phyloP scores from a whole-genome alignment of 352 stramenopile genomes.

The Phytopythium aichiense region DNA sequence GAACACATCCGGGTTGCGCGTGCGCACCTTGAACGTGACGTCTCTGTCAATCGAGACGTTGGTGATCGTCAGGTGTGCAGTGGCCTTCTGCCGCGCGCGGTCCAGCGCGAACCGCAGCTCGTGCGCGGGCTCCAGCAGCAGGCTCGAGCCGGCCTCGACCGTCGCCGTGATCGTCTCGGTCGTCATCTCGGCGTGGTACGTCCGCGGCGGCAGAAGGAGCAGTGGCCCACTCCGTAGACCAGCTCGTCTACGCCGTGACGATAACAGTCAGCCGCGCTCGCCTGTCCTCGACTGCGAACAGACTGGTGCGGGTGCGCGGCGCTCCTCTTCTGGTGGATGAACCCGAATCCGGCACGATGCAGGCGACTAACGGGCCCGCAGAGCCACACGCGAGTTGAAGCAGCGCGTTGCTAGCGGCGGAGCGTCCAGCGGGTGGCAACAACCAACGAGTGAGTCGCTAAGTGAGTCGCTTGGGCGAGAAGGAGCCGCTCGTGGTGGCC shows the following conservation, averaged over 20 bases:
- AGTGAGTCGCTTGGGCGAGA: not conserved
- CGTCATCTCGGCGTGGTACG: not conserved
- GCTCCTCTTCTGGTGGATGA: not conserved
- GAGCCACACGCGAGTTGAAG: not conserved
- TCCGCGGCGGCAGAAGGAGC: not conserved
- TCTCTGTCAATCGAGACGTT: constrained; percentile 62
- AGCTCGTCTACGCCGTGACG: not conserved
- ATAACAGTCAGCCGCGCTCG: not conserved
- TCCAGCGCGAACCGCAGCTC: constrained; percentile 42
- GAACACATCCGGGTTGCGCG: constrained; percentile 73
- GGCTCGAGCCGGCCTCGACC: constrained; percentile 63
- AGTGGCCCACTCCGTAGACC: not conserved
- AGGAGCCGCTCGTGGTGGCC: not conserved
- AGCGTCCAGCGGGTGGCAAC: not conserved
- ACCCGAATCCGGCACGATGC: not conserved
- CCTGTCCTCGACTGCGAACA: not conserved
- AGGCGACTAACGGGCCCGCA: not conserved
- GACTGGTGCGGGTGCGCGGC: not conserved
- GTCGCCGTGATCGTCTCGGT: constrained; percentile 62
- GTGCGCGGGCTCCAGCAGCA: constrained; percentile 65
- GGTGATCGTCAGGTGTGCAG: constrained; percentile 37
- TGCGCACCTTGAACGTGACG: constrained; percentile 74
- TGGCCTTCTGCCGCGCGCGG: not conserved
- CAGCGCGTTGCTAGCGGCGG: not conserved
- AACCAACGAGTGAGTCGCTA: not conserved